Evolutionary conservation across 1,284 basidiomycete species (phyloP).

Genomic region (Sutorius eximius): DNA sequence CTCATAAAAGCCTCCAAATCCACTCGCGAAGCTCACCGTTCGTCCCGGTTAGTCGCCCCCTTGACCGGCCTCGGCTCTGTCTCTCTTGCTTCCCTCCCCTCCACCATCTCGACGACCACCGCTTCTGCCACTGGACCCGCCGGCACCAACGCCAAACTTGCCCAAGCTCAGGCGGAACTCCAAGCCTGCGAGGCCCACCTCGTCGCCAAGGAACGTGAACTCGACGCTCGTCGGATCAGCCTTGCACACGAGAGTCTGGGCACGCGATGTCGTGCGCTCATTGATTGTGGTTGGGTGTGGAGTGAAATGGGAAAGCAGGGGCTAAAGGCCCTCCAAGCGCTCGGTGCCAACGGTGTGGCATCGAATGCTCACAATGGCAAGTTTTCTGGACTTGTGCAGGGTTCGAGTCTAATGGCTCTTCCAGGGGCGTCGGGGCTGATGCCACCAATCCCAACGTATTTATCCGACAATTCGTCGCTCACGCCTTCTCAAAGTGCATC

Average conservation of each 20-base stretch:
- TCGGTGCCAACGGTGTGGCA: constrained; percentile 2
- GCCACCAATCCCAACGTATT: constrained; percentile 18
- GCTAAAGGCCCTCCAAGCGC: constrained; percentile 41
- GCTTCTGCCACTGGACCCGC: constrained; percentile 13
- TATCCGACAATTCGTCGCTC: constrained; percentile 52
- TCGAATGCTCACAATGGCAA: constrained; percentile 16
- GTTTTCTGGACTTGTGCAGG: constrained; percentile 14
- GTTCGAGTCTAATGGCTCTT: not conserved
- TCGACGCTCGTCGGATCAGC: constrained; percentile 50
- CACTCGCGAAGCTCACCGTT: constrained; percentile 43
- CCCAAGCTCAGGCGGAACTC: constrained; percentile 66
- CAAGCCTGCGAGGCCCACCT: constrained; percentile 77
- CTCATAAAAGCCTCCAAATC: constrained; percentile 74
- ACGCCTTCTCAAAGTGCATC: constrained; percentile 69
- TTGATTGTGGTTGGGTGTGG: constrained; percentile 68
- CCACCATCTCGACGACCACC: constrained; percentile 33
- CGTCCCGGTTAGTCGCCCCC: constrained; percentile 27
- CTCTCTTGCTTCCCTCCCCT: constrained; percentile 38
- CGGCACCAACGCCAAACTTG: constrained; percentile 49
- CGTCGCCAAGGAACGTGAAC: constrained; percentile 62
- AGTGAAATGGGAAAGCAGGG: constrained; percentile 63
- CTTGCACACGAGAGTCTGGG: constrained; percentile 62
- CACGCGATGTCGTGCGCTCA: constrained; percentile 59
- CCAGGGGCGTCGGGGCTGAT: constrained; percentile 5
- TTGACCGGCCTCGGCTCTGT: constrained; percentile 34